Evolutionary conservation across 441 rosid species (phyloP).

Genomic region (Bruguiera hainesii): DNA sequence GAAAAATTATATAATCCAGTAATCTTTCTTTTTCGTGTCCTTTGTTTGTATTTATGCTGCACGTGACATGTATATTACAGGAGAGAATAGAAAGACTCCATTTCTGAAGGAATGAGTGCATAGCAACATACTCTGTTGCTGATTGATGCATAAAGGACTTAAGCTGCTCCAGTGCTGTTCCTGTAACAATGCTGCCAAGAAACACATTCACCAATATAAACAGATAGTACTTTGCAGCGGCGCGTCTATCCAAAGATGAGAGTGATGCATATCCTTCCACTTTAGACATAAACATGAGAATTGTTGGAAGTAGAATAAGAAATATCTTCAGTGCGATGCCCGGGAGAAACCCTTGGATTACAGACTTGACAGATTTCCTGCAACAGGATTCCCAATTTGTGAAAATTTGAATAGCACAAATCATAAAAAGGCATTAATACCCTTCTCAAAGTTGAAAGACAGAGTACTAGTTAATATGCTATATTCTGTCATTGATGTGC

Average conservation of each 20-base stretch:
- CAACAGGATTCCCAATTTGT: slow-evolving; percentile 16
- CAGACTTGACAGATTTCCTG: slow-evolving; percentile 59
- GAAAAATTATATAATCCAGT: neutral
- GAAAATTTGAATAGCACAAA: slow-evolving; percentile 11
- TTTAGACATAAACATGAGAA: slow-evolving; percentile 79
- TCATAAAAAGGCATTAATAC: slow-evolving; percentile 1
- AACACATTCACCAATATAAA: slow-evolving; percentile 73
- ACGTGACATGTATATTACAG: neutral
- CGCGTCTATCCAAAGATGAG: slow-evolving; percentile 67
- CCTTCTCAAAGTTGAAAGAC: neutral
- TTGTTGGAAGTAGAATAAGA: slow-evolving; percentile 62
- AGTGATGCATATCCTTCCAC: slow-evolving; percentile 71
- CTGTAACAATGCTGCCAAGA: slow-evolving; percentile 71
- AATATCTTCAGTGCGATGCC: slow-evolving; percentile 82
- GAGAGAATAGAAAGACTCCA: neutral
- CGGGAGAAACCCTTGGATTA: slow-evolving; percentile 85
- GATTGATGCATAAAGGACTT: slow-evolving; percentile 56
- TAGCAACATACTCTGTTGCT: slow-evolving; percentile 58
- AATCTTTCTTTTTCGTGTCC: neutral
- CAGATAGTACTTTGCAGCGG: slow-evolving; percentile 70
- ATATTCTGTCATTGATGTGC: too few relatives aligned
- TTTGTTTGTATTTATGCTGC: slow-evolving; percentile 1
- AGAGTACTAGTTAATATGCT: too few relatives aligned
- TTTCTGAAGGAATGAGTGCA: neutral
- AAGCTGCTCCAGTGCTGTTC: slow-evolving; percentile 81